Percentiles rank a stretch among this genome's conserved stretches.
Evolutionary conservation across 164 flowering plant genomes (phyloP).

Genomic region (Vitis rotundifolia): DNA sequence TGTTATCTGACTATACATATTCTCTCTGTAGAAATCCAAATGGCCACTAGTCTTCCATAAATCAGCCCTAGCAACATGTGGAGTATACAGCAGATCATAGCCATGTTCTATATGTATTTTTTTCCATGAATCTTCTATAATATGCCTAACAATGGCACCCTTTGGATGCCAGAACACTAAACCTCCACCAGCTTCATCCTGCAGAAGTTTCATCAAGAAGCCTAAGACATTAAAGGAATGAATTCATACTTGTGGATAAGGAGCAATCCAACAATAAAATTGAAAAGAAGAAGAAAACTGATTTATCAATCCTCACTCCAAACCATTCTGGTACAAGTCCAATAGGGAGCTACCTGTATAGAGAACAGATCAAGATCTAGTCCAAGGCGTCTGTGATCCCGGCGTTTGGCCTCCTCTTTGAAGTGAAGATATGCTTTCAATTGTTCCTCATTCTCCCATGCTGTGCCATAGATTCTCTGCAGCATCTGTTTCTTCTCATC

Average conservation of each 20-base stretch:
- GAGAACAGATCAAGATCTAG: slow-evolving; percentile 96
- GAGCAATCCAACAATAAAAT: not conserved
- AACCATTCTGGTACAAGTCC: not conserved
- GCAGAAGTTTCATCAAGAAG: slow-evolving; percentile 15
- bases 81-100: slow-evolving; percentile 84
- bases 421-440: slow-evolving; percentile 84
- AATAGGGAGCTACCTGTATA: slow-evolving; percentile 59
- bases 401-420: slow-evolving; percentile 91
- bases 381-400: slow-evolving; percentile 92
- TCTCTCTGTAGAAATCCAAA: slow-evolving; percentile 89
- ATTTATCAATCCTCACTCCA: not conserved
- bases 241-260: not conserved
- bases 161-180: slow-evolving; percentile 98
- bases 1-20: slow-evolving; percentile 92
- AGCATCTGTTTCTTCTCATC: slow-evolving; percentile 86
- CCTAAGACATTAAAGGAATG: not conserved
- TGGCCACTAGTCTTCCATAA: slow-evolving; percentile 98
- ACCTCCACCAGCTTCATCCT: slow-evolving; percentile 99
- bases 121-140: slow-evolving; percentile 96
- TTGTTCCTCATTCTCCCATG: slow-evolving; percentile 94
- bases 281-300: not conserved
- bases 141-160: slow-evolving; percentile 81
- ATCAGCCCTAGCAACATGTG: slow-evolving; percentile 92
- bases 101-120: slow-evolving; percentile 66
- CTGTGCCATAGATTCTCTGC: slow-evolving; percentile 97